These are phyloP conservation scores for Brassica cretica DNA, from an alignment of 345 rosid species.

Conservation along the genomic window DNA sequence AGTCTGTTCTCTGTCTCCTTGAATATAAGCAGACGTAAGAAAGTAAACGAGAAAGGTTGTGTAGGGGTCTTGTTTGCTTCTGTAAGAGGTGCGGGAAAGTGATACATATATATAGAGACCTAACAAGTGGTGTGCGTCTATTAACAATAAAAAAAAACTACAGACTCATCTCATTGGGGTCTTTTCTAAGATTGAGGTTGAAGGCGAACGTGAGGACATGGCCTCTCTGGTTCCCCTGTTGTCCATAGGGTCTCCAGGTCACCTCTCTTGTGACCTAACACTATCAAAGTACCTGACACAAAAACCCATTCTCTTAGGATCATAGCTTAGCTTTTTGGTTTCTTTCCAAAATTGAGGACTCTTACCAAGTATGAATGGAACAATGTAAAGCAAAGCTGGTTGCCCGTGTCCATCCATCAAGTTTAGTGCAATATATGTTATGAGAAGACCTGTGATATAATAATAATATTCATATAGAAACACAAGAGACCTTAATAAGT, in stretches of 20 bases:
- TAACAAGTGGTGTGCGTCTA: conserved; percentile 28
- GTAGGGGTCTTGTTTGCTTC: conserved; percentile 17
- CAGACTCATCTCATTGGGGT: background rate
- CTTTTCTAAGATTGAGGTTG: conserved; percentile 40
- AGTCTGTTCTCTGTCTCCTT: background rate
- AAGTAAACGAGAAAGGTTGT: background rate
- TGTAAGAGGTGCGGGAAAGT: conserved; percentile 1
- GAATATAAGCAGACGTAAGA: background rate
- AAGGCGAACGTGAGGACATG: conserved; percentile 68
- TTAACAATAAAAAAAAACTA: conserved; percentile 40
- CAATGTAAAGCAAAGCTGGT: conserved; percentile 95
- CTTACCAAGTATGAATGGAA: conserved; percentile 93
- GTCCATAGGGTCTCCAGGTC: conserved; percentile 82
- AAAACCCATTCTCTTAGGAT: background rate
- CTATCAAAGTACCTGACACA: conserved; percentile 65
- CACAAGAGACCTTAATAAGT: conserved; percentile 2
- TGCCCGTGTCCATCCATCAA: conserved; percentile 99
- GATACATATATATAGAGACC: conserved; percentile 27
- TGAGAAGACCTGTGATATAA: conserved; percentile 63
- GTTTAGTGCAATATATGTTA: conserved; percentile 89
- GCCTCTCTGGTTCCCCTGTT: conserved; percentile 74
- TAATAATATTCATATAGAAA: background rate
- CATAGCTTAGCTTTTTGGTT: background rate
- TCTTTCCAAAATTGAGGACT: background rate
- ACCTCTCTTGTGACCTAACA: conserved; percentile 78